Evolutionary conservation across 768 basidiomycete genomes (phyloP), one percentile per base, ranked within the genome.

Genomic region (Agrocybe praecox): DNA sequence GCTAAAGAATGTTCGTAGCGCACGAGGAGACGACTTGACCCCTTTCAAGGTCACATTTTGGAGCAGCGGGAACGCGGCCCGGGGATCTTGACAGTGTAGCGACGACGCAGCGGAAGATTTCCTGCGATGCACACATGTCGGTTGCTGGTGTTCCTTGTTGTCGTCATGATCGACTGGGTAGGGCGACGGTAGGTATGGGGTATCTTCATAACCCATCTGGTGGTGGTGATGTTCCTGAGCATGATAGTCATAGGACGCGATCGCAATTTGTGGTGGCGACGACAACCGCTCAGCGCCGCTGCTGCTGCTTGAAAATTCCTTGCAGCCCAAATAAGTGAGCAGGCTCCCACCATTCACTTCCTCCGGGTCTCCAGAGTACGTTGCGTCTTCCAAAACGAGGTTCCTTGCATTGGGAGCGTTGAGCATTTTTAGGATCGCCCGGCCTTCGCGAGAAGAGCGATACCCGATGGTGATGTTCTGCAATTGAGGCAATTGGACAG

Each of bases 301-400:
- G 15, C 33, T 33, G 24, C 46, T 49, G 23, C 52, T 49, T 10
- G 49, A 49, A 22, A 57, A 67, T 21, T 65, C 63, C 46, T 74
- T 70, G n/a, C 74, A 73, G 1, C 69, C 76, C 36, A 74, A 60
- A 65, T 74, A 76, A 47, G 67, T 63, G 18, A 78, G 65, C 21
- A 84, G 63, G 49, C 66, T 67, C 22, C 70, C 67, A 1, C 72
- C 76, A 55, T 83, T 76, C 46, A 77, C 65, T 9, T 73, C 74
- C n/a, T 72, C 71, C 15, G 72, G 68, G 51, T 72, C 74, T 22
- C 69, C 74, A 17, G 77, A 74, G 58, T 81, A 74, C 4, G 70
- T 76, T 9, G 74, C 72, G 58, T 85, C 81, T 55, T 80, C 77
- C 6, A 87, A 64, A 1, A 65, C 62, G 23, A 87, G 67, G 6